These are phyloP conservation scores for Pseudogymnoascus pannorum DNA, from an alignment of 2,329 filamentous ascomycete species.

Conservation along the genomic window DNA sequence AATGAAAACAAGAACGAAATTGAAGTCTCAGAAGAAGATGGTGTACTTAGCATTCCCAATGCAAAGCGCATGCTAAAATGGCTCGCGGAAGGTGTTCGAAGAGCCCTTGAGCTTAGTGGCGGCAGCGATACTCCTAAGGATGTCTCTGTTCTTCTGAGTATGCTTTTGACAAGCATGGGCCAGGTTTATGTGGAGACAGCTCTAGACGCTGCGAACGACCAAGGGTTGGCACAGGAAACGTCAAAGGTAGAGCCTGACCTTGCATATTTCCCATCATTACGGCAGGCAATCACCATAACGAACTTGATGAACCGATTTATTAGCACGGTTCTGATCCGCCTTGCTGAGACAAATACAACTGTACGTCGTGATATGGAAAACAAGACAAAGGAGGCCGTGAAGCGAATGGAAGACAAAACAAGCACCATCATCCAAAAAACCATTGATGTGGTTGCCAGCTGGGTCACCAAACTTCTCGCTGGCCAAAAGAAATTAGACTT, in stretches of 20 bases:
- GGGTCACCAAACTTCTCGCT: constrained; percentile 54
- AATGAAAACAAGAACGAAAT: constrained; percentile 75
- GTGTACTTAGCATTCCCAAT: constrained; percentile 70
- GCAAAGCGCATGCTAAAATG: constrained; percentile 98
- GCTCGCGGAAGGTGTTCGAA: constrained; percentile 89
- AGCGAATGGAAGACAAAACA: constrained; percentile 61
- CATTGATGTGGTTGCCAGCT: constrained; percentile 56
- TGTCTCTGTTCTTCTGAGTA: constrained; percentile 73
- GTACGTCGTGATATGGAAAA: constrained; percentile 69
- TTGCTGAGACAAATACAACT: constrained; percentile 83
- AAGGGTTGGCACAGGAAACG: constrained; percentile 68
- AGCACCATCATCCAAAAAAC: constrained; percentile 62
- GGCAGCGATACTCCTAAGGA: constrained; percentile 89
- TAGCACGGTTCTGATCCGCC: constrained; percentile 78
- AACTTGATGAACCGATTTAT: constrained; percentile 92
- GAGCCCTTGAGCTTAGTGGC: constrained; percentile 83
- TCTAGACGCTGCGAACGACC: constrained; percentile 63
- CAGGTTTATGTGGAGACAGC: constrained; percentile 68
- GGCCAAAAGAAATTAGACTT: constrained; percentile 67
- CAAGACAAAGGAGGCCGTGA: constrained; percentile 49
- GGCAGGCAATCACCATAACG: constrained; percentile 78
- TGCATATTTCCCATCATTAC: constrained; percentile 69
- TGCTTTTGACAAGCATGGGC: constrained; percentile 81
- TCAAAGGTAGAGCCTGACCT: constrained; percentile 82
- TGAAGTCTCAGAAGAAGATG: constrained; percentile 85